These are phyloP conservation scores for Chloropicon primus DNA, from an alignment of 139 green algal species.

Conservation along the genomic window DNA sequence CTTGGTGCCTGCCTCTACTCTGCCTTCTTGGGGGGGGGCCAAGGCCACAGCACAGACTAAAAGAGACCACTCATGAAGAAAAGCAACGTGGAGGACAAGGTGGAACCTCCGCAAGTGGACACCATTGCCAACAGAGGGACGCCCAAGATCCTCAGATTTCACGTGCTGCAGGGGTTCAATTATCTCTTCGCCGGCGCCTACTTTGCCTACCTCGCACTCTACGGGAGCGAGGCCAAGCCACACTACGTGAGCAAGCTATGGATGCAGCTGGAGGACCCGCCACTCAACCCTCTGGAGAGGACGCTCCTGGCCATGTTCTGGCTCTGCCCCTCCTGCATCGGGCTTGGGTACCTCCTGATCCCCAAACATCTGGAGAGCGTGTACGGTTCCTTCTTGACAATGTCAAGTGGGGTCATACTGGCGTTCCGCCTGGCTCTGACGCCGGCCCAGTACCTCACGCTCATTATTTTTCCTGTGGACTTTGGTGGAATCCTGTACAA, in stretches of 20 bases:
- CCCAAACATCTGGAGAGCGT: neutral
- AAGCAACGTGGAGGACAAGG: too few relatives aligned
- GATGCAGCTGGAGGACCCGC: neutral
- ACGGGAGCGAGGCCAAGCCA: neutral
- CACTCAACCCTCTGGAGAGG: neutral
- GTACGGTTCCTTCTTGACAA: neutral
- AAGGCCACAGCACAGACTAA: too few relatives aligned
- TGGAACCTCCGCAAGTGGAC: too few relatives aligned
- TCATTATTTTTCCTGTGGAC: neutral
- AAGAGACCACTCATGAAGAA: too few relatives aligned
- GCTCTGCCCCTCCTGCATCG: neutral
- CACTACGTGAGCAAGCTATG: neutral
- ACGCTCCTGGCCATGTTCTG: neutral
- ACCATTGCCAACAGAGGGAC: neutral
- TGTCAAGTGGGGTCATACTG: neutral
- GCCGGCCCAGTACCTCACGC: neutral
- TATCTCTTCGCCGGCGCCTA: neutral
- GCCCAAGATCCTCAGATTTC: neutral
- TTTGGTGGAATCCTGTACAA: neutral
- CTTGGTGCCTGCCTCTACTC: too few relatives aligned
- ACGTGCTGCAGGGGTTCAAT: neutral
- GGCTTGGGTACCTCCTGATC: neutral
- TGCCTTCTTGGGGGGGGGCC: too few relatives aligned
- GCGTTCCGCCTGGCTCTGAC: neutral
- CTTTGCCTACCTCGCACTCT: neutral